These are phyloP conservation scores for Termitomyces sp. DNA, from an alignment of 768 basidiomycete genomes.

Conservation along the genomic window DNA sequence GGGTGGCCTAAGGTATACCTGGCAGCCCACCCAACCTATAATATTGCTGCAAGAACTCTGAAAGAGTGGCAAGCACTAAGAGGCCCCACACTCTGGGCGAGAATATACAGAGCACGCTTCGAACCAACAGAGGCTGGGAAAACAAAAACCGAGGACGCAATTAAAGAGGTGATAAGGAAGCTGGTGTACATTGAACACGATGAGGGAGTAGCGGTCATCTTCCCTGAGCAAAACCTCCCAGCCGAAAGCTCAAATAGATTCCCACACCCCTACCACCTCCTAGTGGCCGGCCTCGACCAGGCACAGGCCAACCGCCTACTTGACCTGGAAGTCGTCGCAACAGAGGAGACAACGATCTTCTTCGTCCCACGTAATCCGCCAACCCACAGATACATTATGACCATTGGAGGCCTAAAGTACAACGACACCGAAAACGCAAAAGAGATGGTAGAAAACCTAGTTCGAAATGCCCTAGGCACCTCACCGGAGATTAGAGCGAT, in stretches of 20 bases:
- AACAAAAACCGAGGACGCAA: not conserved
- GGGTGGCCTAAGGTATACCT: not conserved
- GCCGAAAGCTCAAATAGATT: not conserved
- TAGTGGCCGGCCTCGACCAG: not conserved
- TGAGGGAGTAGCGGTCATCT: not conserved
- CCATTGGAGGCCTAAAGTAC: not conserved
- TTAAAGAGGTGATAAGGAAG: not conserved
- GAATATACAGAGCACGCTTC: not conserved
- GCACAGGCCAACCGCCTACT: not conserved
- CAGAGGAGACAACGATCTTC: not conserved
- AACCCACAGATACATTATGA: not conserved
- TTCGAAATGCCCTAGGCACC: not conserved
- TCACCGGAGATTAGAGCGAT: not conserved
- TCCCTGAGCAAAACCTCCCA: not conserved
- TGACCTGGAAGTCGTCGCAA: not conserved
- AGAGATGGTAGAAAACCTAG: not conserved
- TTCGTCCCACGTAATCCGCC: not conserved
- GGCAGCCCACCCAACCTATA: not conserved
- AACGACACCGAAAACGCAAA: not conserved
- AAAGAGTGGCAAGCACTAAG: not conserved
- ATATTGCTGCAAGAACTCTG: not conserved
- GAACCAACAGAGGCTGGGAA: not conserved
- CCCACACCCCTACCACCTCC: not conserved
- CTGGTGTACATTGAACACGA: not conserved
- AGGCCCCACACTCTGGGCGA: not conserved